Evolutionary conservation across 2,329 filamentous ascomycete species (phyloP).

Genomic region (Aspergillus fumigatus): DNA sequence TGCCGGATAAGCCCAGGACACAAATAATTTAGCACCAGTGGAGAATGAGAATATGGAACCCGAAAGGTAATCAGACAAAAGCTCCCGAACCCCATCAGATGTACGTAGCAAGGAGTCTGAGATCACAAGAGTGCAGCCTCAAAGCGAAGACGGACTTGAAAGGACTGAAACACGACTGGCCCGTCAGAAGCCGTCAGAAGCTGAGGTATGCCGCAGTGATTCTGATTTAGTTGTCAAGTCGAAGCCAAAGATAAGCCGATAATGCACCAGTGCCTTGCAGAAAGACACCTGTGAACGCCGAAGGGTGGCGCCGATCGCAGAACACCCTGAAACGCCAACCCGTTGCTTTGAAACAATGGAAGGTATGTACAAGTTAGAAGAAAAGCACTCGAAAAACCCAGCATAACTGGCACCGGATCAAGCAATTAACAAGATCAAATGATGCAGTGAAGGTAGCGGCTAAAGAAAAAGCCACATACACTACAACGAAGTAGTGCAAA

Average conservation of each 20-base stretch:
- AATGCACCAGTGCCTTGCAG: background rate
- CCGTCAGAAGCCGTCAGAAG: background rate
- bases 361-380: slow-evolving; percentile 7
- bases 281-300: slow-evolving; percentile 4
- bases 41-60: background rate
- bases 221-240: background rate
- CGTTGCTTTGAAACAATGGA: background rate
- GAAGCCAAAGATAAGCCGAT: background rate
- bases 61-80: background rate
- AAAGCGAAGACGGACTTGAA: background rate
- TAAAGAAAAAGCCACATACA: background rate
- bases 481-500: background rate
- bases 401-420: background rate
- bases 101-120: background rate
- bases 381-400: background rate
- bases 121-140: background rate
- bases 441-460: background rate
- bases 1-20: background rate
- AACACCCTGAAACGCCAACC: slow-evolving; percentile 1
- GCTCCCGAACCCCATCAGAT: background rate
- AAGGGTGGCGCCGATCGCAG: background rate
- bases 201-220: background rate
- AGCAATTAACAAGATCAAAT: background rate
- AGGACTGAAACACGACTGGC: background rate
- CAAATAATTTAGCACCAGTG: background rate